Evolutionary conservation across 202 grass and related monocot genomes (phyloP), one percentile per base, ranked within the genome.

Genomic region (Dendrocalamus latiflorus): DNA sequence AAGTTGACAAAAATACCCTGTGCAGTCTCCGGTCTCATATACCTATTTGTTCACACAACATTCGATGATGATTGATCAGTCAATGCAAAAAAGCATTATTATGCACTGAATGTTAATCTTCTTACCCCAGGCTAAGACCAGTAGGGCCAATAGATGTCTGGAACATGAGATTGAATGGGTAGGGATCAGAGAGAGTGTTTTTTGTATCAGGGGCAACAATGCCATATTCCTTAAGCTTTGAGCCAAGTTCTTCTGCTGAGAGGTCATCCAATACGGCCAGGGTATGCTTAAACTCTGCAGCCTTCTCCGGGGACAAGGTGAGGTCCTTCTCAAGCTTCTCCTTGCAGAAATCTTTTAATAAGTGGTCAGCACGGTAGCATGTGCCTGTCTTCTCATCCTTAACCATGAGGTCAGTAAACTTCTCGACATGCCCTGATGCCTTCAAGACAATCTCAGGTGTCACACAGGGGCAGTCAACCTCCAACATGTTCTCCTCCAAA

Each of bases 1-100:
- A 95, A 95, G 67, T 95, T 95, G 22, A 95, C 93, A 83, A 95
- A 95, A 86, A 95, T 93, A 57, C 93, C 93, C 49, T 95, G 93
- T 72, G 90, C 90, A 11, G 93, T 93, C 51, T 95, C 93, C 2
- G 93, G 93, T 63, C 93, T 88, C 93, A 95, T 95, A 82, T 95
- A 95, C 68, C 93, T 95, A 81, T 62, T 78, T 79, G 42, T 67
- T 8, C 68, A 91, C 30, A 58, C 21, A 55, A 37, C 82, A 76
- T 6, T 69, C 4, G 18, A 65, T 37, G 12, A 39, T 4, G 21
- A 55, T 80, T 59, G 34, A 26, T 18, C 24, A 80, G 38, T 70
- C 41, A 76, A 44, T 37, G 38, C 6, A 48, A 22, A 70, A 60
- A 5, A 80, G 28, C 44, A 86, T 21, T 56, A 75, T 58, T 25